phyloP scores from a whole-genome alignment of 2,329 filamentous ascomycete species.

The Leptographium flavum region DNA sequence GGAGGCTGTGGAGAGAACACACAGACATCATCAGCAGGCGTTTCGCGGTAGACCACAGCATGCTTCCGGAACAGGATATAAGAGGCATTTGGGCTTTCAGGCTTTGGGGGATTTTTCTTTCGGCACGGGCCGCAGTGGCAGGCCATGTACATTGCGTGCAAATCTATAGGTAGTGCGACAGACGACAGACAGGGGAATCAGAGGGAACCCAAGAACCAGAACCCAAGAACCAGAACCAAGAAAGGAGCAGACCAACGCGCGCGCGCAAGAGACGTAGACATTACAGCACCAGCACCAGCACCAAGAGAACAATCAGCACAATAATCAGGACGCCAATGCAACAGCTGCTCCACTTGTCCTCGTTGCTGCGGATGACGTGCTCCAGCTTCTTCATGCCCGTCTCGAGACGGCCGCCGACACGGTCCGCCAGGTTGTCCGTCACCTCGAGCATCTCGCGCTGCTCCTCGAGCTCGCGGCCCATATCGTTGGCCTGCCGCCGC shows the following conservation, averaged over 20 bases:
- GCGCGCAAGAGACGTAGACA: too few relatives aligned
- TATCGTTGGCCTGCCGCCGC: conserved; percentile 79
- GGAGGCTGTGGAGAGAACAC: too few relatives aligned
- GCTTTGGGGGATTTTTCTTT: too few relatives aligned
- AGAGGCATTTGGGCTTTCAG: not conserved
- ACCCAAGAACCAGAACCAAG: conserved; percentile 51
- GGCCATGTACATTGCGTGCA: too few relatives aligned
- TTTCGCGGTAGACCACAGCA: too few relatives aligned
- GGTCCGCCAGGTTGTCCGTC: conserved; percentile 71
- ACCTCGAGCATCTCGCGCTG: conserved; percentile 79
- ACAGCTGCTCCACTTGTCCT: conserved; percentile 77
- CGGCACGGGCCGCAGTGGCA: not conserved
- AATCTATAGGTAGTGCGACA: too few relatives aligned
- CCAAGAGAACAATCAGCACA: conserved; percentile 71
- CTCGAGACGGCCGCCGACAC: conserved; percentile 74
- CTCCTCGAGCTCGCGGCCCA: conserved; percentile 93
- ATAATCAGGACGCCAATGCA: conserved; percentile 83
- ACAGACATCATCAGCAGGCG: too few relatives aligned
- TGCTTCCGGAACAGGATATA: too few relatives aligned
- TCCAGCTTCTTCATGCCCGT: conserved; percentile 77
- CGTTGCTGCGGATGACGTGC: conserved; percentile 74
- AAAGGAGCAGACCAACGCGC: too few relatives aligned
- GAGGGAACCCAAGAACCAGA: too few relatives aligned
- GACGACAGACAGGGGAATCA: too few relatives aligned
- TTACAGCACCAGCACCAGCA: conserved; percentile 60